Percentiles rank a stretch among this genome's conserved stretches.
phyloP scores from a whole-genome alignment of 768 basidiomycete species.

The Trametes cinnabarina region DNA sequence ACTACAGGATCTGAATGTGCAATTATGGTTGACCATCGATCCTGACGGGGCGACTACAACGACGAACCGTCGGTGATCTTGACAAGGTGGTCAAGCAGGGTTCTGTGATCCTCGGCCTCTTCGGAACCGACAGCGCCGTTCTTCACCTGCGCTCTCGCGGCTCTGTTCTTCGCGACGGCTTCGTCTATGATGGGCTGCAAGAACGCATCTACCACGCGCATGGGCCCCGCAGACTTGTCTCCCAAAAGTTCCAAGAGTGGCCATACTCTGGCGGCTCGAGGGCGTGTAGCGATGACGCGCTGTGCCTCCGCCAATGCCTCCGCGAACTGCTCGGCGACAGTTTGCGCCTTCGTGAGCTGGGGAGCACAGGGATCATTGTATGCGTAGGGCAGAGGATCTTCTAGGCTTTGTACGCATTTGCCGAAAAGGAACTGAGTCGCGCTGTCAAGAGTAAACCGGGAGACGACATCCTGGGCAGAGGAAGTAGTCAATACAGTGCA shows the following conservation, averaged over 20 bases:
- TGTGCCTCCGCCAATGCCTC: slow-evolving; percentile 36
- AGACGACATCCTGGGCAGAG: slow-evolving; percentile 39
- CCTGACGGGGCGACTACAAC: not conserved
- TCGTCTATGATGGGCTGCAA: slow-evolving; percentile 41
- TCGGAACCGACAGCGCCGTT: not conserved
- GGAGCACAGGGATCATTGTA: slow-evolving; percentile 1
- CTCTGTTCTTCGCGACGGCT: slow-evolving; percentile 18
- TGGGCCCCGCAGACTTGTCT: slow-evolving; percentile 33
- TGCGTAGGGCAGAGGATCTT: slow-evolving; percentile 12
- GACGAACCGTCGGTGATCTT: slow-evolving; percentile 37
- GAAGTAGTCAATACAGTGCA: not conserved
- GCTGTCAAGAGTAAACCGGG: slow-evolving; percentile 50
- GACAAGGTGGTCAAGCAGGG: slow-evolving; percentile 42
- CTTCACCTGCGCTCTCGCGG: not conserved
- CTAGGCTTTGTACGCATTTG: slow-evolving; percentile 39
- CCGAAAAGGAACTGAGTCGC: slow-evolving; percentile 56
- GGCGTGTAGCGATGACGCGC: slow-evolving; percentile 29
- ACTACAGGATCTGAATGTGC: slow-evolving; percentile 26
- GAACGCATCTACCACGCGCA: slow-evolving; percentile 39
- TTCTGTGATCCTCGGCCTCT: slow-evolving; percentile 32
- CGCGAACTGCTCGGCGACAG: slow-evolving; percentile 17
- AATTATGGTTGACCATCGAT: too few relatives aligned
- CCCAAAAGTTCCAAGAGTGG: slow-evolving; percentile 38
- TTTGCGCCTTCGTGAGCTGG: not conserved
- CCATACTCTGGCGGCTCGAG: slow-evolving; percentile 34